These are phyloP conservation scores for Macaranga tanarius DNA, from an alignment of 441 rosid genomes.

Conservation along the genomic window DNA sequence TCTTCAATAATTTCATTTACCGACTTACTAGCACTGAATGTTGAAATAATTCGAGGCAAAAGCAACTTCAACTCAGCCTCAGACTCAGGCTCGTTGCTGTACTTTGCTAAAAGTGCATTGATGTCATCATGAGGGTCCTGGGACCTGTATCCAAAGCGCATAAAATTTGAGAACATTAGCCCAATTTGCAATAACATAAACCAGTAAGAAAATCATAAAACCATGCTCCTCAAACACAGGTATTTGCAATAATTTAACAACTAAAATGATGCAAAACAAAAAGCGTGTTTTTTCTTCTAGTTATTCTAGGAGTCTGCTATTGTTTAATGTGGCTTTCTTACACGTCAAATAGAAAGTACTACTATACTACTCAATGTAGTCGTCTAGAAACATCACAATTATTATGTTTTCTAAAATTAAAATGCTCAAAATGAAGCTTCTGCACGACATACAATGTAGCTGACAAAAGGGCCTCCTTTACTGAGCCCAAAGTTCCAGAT, in stretches of 20 bases:
- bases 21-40: constrained; percentile 61
- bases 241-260: not conserved
- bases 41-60: constrained; percentile 68
- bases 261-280: not conserved
- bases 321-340: not conserved
- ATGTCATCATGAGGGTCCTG: constrained; percentile 68
- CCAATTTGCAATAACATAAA: not conserved
- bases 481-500: constrained; percentile 57
- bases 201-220: not conserved
- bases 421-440: constrained; percentile 13
- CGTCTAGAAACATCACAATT: not conserved
- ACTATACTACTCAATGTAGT: not conserved
- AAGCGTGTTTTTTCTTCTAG: not conserved
- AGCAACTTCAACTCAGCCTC: constrained; percentile 65
- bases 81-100: constrained; percentile 60
- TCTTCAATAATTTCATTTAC: constrained; percentile 67
- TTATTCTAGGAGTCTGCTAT: not conserved
- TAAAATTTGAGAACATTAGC: not conserved
- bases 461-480: constrained; percentile 68
- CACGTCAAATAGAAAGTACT: not conserved
- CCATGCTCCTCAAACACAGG: not conserved
- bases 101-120: constrained; percentile 51
- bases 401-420: constrained; percentile 6
- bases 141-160: constrained; percentile 45
- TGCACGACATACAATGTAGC: constrained; percentile 48